Conservation (phyloP, 352 stramenopile genomes). For the Pythium aquatile region DNA sequence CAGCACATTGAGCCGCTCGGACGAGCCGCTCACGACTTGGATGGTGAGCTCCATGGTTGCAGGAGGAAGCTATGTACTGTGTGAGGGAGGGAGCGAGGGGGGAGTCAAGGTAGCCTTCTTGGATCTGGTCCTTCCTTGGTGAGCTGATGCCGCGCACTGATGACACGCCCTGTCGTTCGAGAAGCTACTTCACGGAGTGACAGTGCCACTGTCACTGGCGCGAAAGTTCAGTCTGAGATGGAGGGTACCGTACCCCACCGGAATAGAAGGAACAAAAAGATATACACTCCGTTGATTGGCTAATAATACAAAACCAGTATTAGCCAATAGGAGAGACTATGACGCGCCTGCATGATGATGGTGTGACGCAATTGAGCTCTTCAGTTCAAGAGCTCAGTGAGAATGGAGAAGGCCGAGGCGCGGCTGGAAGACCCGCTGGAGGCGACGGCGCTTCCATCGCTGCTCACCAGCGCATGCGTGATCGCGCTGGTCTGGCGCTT, state of each 20-base stretch:
- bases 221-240: slow-evolving; percentile 1
- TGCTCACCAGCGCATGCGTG: slow-evolving; percentile 26
- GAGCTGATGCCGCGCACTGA: not conserved
- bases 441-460: slow-evolving; percentile 27
- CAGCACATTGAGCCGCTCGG: slow-evolving; percentile 50
- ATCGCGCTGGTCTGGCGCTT: slow-evolving; percentile 15
- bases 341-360: not conserved
- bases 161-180: not conserved
- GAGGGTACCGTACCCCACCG: not conserved
- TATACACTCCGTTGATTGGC: not conserved
- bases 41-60: slow-evolving; percentile 46
- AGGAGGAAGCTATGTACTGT: not conserved
- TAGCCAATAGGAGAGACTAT: not conserved
- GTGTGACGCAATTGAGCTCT: not conserved
- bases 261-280: not conserved
- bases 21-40: slow-evolving; percentile 65
- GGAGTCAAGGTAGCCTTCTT: not conserved
- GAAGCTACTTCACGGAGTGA: not conserved
- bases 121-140: not conserved
- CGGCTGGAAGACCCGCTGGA: slow-evolving; percentile 14
- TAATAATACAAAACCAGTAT: not conserved
- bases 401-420: not conserved
- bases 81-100: not conserved
- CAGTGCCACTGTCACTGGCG: not conserved
- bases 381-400: not conserved